phyloP scores from a whole-genome alignment of 148 eudicot genomes.

The Diospyros kaki region DNA sequence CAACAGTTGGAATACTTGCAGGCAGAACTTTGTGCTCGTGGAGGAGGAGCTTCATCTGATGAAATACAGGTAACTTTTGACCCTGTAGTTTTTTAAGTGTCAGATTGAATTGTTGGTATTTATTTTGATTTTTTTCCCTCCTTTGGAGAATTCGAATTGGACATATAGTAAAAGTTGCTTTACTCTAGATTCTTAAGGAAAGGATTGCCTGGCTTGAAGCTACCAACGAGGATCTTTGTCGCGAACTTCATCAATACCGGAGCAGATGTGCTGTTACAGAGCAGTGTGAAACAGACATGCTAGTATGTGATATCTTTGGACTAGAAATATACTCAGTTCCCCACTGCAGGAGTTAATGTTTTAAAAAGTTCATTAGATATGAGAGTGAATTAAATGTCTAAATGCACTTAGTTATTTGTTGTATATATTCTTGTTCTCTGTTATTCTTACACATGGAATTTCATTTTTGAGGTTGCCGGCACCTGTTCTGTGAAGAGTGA shows the following conservation, averaged over 20 bases:
- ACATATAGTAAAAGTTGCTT: not conserved
- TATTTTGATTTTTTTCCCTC: not conserved
- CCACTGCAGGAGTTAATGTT: too few species aligned
- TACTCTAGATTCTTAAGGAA: conserved; percentile 63
- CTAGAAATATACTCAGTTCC: not conserved
- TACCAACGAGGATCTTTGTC: conserved; percentile 77
- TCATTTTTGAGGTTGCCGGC: conserved; percentile 42
- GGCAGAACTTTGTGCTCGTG: conserved; percentile 96
- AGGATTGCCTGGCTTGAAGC: conserved; percentile 91
- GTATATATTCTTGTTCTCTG: not conserved
- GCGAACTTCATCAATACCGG: conserved; percentile 68
- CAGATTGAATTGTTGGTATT: not conserved
- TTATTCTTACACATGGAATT: not conserved
- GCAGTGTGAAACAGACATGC: conserved; percentile 44
- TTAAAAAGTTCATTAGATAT: not conserved
- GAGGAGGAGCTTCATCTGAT: conserved; percentile 69
- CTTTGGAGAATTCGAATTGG: not conserved
- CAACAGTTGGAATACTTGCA: conserved; percentile 89
- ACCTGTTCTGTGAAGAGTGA: conserved; percentile 53
- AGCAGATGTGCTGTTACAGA: conserved; percentile 50
- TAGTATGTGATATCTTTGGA: conserved; percentile 33
- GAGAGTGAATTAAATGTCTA: not conserved
- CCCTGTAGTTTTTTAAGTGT: not conserved
- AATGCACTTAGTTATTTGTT: not conserved
- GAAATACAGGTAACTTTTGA: conserved; percentile 63